Evolutionary conservation across 495 filamentous ascomycete genomes (phyloP), one percentile per base, ranked within the genome.

Genomic region (Talaromyces adpressus): DNA sequence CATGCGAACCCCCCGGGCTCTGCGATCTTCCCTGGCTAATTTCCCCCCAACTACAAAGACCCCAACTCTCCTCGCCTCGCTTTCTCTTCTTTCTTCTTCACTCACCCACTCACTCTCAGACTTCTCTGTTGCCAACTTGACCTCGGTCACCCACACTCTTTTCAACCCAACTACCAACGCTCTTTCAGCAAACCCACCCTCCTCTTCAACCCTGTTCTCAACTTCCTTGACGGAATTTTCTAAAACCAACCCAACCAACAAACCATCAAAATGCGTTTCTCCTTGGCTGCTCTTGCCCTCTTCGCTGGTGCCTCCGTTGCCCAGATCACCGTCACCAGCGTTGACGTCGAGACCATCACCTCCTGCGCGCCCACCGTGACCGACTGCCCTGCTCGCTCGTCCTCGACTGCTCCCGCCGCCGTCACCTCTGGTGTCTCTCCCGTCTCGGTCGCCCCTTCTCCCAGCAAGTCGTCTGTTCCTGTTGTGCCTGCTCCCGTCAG

Each of bases 321-420:
- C 67, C 64, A 72, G 68, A 70, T 71, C 65, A 82, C 79, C 67
- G 72, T 84, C 78, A 84, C 80, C 78, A 68, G 73, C 73, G 86
- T 82, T 68, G 73, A 77, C 56, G 78, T 79, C 65, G 77, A 81
- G 63, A 83, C 81, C 69, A 74, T 86, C 77, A 86, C 79, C 70
- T 84, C 81, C 29, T 90, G 87, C 74, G 80, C 76, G 63, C 72
- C 85, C 32, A 78, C 75, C 49, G 82, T 88, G 65, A 86, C 82
- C 63, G 71, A 85, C 79, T 88, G 83, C 78, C 82, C 81, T 65
- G 80, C 70, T 68, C 51, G 63, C 63, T 59, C 32, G 57, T 39
- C 62, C 62, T 20, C 59, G 64, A 32, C 30, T 49, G 61, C 53
- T 51, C 58, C 66, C 52, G 65, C 57, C 58, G 65, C 61, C 53